A percentile compares a stretch with the other conserved stretches of the same genome.
phyloP scores from a whole-genome alignment of 306 rosid genomes.

The Bauhinia variegata region DNA sequence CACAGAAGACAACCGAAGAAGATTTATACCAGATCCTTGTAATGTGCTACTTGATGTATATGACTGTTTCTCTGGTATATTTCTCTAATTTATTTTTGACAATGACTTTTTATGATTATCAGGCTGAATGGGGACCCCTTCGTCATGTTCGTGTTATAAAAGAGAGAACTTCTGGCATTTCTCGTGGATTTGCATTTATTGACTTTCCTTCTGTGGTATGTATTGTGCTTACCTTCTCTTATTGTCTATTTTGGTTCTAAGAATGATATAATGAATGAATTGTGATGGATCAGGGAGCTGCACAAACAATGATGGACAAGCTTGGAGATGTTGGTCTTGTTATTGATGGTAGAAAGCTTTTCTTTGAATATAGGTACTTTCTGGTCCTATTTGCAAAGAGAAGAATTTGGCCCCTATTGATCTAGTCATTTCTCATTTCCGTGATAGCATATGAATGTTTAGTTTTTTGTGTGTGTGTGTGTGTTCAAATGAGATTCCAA shows the following conservation, averaged over 20 bases:
- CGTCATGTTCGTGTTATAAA: constrained; percentile 97
- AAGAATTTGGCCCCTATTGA: background rate
- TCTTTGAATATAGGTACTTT: constrained; percentile 88
- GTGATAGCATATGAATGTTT: constrained; percentile 3
- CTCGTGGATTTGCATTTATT: constrained; percentile 97
- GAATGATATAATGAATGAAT: constrained; percentile 30
- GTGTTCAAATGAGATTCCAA: too few relatives aligned
- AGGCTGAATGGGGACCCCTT: constrained; percentile 99
- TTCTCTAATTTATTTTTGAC: constrained; percentile 14
- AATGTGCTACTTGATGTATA: constrained; percentile 42
- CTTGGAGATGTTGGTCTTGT: constrained; percentile 84
- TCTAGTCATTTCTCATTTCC: background rate
- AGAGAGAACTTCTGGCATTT: constrained; percentile 91
- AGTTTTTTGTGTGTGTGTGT: constrained; percentile 8
- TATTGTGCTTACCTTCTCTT: constrained; percentile 28
- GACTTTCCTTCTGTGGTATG: constrained; percentile 97
- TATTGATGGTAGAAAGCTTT: constrained; percentile 85
- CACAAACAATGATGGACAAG: constrained; percentile 88
- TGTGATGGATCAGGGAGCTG: constrained; percentile 77
- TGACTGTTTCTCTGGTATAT: constrained; percentile 14
- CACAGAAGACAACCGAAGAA: constrained; percentile 94
- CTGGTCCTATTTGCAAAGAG: background rate
- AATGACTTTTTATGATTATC: constrained; percentile 31
- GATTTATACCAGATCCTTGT: constrained; percentile 96
- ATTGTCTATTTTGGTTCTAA: constrained; percentile 26